These are phyloP conservation scores for Entonaema liquescens DNA, from an alignment of 495 filamentous ascomycete species.

Conservation along the genomic window DNA sequence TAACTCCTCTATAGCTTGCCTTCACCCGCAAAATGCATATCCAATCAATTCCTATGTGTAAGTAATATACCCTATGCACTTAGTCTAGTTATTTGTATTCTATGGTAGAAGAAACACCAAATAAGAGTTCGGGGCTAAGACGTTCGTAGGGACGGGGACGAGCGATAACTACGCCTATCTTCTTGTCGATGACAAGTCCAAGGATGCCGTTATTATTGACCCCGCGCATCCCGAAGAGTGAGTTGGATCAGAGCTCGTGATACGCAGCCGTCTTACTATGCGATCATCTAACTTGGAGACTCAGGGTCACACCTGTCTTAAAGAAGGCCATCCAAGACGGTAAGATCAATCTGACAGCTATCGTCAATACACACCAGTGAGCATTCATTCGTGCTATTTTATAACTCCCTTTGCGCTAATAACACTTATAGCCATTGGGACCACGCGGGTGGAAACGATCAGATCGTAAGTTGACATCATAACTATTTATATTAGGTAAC, in stretches of 20 bases:
- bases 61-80: constrained; percentile 47
- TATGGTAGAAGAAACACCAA: too few species aligned
- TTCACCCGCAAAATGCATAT: constrained; percentile 81
- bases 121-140: constrained; percentile 9
- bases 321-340: constrained; percentile 73
- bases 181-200: constrained; percentile 86
- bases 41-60: constrained; percentile 98
- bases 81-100: neutral
- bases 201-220: constrained; percentile 94
- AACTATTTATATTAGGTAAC: neutral
- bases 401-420: constrained; percentile 2
- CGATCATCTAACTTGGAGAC: constrained; percentile 11
- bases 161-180: constrained; percentile 98
- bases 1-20: constrained; percentile 45
- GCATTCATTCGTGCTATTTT: constrained; percentile 34
- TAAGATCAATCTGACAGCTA: constrained; percentile 82
- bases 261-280: constrained; percentile 2
- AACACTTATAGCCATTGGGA: constrained; percentile 78
- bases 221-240: constrained; percentile 94
- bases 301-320: constrained; percentile 82
- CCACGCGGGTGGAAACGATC: constrained; percentile 89
- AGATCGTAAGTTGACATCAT: constrained; percentile 64
- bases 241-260: constrained; percentile 42
- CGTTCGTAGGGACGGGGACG: constrained; percentile 77
- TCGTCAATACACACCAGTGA: constrained; percentile 98